Conservation (phyloP, 2,329 filamentous ascomycete genomes). For the Penicillium crustosum region DNA sequence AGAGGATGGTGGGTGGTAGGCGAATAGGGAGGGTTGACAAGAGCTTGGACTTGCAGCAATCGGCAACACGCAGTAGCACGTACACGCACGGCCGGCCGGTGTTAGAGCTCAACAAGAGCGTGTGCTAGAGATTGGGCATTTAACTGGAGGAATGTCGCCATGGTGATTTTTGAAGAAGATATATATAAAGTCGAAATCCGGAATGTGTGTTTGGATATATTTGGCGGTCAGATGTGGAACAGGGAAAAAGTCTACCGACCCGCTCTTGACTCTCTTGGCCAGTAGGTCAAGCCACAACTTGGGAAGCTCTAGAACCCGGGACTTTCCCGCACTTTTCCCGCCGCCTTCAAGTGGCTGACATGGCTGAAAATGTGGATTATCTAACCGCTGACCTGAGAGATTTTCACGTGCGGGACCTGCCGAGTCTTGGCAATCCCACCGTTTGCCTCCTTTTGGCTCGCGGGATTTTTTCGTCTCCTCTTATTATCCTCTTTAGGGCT, state of each 20-base stretch:
- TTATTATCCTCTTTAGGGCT: neutral
- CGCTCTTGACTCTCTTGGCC: neutral
- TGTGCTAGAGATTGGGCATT: conserved; percentile 23
- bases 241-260: neutral
- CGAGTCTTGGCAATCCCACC: neutral
- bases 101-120: conserved; percentile 22
- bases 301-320: neutral
- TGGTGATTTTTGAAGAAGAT: conserved; percentile 7
- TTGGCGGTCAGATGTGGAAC: conserved; percentile 4
- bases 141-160: conserved; percentile 25
- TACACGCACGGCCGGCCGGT: conserved; percentile 14
- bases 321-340: neutral
- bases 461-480: neutral
- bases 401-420: conserved; percentile 1
- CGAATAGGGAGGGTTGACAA: conserved; percentile 15
- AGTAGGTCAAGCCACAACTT: neutral
- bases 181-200: conserved; percentile 5
- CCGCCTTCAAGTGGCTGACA: neutral
- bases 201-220: conserved; percentile 11
- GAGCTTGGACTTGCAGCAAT: conserved; percentile 9
- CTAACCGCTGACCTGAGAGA: conserved; percentile 2
- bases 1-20: conserved; percentile 8
- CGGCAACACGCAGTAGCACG: conserved; percentile 16
- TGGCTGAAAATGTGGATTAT: neutral
- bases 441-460: neutral